Evolutionary conservation across 208 protist species (phyloP), one percentile per base, ranked within the genome.

Genomic region (Crithidia bombi): DNA sequence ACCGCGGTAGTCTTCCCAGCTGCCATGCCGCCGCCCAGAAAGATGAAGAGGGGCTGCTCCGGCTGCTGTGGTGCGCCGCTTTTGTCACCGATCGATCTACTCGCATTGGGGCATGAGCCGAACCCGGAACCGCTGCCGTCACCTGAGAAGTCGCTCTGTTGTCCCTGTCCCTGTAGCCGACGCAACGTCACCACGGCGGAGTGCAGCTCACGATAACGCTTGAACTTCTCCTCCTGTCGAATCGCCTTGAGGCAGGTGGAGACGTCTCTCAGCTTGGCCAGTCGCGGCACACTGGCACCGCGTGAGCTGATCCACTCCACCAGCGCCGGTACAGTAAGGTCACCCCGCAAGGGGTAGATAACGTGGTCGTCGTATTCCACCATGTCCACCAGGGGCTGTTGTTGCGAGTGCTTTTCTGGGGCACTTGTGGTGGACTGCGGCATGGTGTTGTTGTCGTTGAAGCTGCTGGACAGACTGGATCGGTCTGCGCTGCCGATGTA

Each of bases 21-120:
- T 12, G 91, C 91, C 91, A 96, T 94, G 17, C 91, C 91, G 39
- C 91, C 91, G 41, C 91, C 91, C 21, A 96, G 78, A 69, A 96
- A 94, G 57, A 96, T 86, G 69, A 96, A 96, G 5, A 91, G 63
- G 26, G 91, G 91, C 6, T 76, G 65, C 44, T 86, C 86, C 38
- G 43, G 35, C 41, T 32, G 19, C 56, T 23, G 51, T 44, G 50
- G n/a, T 49, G 43, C 43, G 6, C 15, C 23, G 46, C 23, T 9
- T 12, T 21, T 25, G 23, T 9, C 36, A 30, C 33, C 3, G 7
- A 14, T 33, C 2, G 21, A 19, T 3, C 12, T 36, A 6, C 44
- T 43, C 19, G 28, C 5, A 5, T 41, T 9, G n/a, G 21, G 36
- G 21, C 3, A 12, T 5, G 32, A 52, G 23, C 46, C 63, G 26